phyloP scores from a whole-genome alignment of 2,329 filamentous ascomycete genomes.

The Nothophoma quercina region DNA sequence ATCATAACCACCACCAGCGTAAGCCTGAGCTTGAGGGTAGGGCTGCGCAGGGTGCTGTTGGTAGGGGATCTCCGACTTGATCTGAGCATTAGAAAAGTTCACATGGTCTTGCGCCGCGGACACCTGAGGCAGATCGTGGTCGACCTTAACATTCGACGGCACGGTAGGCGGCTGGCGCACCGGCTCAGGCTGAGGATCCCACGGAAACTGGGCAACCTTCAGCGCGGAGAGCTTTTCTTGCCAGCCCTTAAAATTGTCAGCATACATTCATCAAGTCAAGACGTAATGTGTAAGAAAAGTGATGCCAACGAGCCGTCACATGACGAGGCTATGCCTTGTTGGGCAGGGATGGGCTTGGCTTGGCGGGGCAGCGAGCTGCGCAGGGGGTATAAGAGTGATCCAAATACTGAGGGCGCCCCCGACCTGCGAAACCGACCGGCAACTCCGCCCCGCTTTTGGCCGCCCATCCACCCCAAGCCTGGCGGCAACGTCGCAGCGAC shows the following conservation, averaged over 20 bases:
- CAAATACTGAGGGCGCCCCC: constrained; percentile 55
- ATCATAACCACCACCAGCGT: constrained; percentile 46
- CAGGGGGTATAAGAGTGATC: constrained; percentile 57
- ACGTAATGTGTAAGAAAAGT: constrained; percentile 5
- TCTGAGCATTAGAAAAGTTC: constrained; percentile 49
- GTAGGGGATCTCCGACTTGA: constrained; percentile 60
- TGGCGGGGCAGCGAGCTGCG: constrained; percentile 47
- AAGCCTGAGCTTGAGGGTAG: constrained; percentile 40
- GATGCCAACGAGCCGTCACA: constrained; percentile 37
- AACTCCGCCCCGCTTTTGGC: constrained; percentile 55
- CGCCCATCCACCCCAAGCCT: constrained; percentile 42
- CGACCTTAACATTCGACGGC: constrained; percentile 51
- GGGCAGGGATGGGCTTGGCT: constrained; percentile 42
- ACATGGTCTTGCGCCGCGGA: constrained; percentile 38
- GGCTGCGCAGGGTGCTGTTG: constrained; percentile 37
- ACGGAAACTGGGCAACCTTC: constrained; percentile 87
- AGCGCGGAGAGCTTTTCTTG: constrained; percentile 87
- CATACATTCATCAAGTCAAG: constrained; percentile 8
- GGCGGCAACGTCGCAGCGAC: constrained; percentile 28
- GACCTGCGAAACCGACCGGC: constrained; percentile 46
- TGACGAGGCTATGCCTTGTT: constrained; percentile 46
- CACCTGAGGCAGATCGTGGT: constrained; percentile 42
- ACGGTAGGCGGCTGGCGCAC: constrained; percentile 56
- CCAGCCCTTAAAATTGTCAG: constrained; percentile 75
- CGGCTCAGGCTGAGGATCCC: constrained; percentile 77